Evolutionary conservation across 768 basidiomycete genomes (phyloP), one percentile per base, ranked within the genome.

Genomic region (Clitopilus passeckerianus): DNA sequence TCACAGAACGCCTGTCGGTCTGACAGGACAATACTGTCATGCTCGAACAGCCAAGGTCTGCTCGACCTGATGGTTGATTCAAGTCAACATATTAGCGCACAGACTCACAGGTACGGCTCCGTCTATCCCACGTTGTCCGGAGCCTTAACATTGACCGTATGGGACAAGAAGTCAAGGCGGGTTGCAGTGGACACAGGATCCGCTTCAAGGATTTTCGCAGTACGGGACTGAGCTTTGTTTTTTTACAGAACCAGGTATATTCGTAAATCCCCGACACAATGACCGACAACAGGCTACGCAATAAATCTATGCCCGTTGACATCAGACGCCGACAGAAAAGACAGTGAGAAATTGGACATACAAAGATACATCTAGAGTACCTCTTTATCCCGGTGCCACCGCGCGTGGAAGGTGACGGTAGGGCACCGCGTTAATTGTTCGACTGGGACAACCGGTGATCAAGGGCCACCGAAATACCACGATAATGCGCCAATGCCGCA

Each of bases 401-500:
- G 46, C 22, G 20, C 46, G 20, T 50, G 10, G 37, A 41, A 41
- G n/a, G 10, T 9, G 37, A 14, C n/a, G 37, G 37, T n/a, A 50
- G 46, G 20, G 5, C 46, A 22, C 46, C 16, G 37, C n/a, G 46
- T 22, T 12, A 50, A 10, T 18, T 35, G 44, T 64, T 43, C 62
- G 66, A 57, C 22, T 68, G 65, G 46, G 74, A 71, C 72, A 90
- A 85, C 71, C 86, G 82, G 71, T 86, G 81, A 60, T 82, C 68
- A 66, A 90, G 80, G 44, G 80, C 80, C 22, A 78, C 79, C 60
- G 86, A 64, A 59, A 90, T 77, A 64, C 77, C 72, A 34, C 72
- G 70, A 72, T 87, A 91, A 64, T 91, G 89, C 9, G 83, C 75
- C 64, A 87, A 71, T 34, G 87, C 89, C 9, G 89, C 91, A 23